These are phyloP conservation scores for Haematococcus lacustris DNA, from an alignment of 139 green algal genomes.

Conservation along the genomic window DNA sequence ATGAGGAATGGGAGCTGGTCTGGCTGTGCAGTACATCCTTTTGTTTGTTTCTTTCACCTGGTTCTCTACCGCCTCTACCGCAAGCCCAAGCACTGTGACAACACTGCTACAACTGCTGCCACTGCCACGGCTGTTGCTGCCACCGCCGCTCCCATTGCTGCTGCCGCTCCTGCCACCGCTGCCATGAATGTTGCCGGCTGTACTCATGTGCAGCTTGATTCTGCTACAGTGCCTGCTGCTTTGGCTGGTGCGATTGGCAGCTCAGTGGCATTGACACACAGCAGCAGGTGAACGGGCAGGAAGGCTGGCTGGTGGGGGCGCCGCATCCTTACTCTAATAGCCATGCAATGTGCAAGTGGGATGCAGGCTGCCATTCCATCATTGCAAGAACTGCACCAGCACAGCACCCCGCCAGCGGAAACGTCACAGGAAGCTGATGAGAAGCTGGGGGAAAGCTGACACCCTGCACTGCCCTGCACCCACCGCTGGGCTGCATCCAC, in stretches of 20 bases:
- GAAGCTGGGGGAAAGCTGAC: background rate
- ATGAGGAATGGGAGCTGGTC: background rate
- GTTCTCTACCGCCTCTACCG: too few relatives aligned
- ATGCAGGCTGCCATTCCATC: background rate
- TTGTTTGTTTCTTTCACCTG: too few relatives aligned
- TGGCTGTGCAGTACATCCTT: too few relatives aligned
- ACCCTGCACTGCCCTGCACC: too few relatives aligned
- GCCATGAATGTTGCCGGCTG: too few relatives aligned
- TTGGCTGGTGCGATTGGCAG: background rate
- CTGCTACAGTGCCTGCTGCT: background rate
- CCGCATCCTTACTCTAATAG: background rate
- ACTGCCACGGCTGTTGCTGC: too few relatives aligned
- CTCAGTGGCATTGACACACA: background rate
- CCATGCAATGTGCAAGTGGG: background rate
- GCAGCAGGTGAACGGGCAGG: too few relatives aligned
- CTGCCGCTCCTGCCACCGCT: too few relatives aligned
- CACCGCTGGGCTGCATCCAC: conserved; percentile 61
- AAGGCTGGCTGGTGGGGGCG: too few relatives aligned
- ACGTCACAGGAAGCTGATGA: background rate
- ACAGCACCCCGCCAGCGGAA: background rate
- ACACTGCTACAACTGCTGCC: too few relatives aligned
- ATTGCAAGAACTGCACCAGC: background rate
- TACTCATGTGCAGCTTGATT: background rate
- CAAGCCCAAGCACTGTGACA: too few relatives aligned
- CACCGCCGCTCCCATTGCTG: too few relatives aligned